These are phyloP conservation scores for Furcasterigmium furcatum DNA, from an alignment of 2,329 filamentous ascomycete genomes.

Conservation along the genomic window DNA sequence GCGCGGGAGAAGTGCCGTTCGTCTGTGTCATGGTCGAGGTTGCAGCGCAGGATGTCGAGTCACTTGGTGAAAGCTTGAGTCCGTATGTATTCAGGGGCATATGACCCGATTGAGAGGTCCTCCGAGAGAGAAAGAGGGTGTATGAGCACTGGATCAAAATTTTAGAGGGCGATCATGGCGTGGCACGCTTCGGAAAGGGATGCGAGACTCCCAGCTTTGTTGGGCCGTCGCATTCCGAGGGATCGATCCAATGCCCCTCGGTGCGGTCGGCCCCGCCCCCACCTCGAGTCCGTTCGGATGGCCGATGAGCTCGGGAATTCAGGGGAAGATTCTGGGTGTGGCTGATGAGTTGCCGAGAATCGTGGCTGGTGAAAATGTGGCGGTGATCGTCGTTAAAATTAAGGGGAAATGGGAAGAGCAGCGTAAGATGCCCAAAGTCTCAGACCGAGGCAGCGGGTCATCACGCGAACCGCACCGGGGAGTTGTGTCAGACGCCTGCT, in stretches of 20 bases:
- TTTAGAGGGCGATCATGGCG: background rate
- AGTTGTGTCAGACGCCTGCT: too few relatives aligned
- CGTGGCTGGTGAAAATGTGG: too few relatives aligned
- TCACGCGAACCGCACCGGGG: too few relatives aligned
- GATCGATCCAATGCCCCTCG: constrained; percentile 1
- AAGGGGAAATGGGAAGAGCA: too few relatives aligned
- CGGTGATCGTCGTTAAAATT: too few relatives aligned
- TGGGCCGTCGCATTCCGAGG: constrained; percentile 13
- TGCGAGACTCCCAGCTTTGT: background rate
- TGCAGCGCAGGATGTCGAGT: background rate
- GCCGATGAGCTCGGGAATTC: too few relatives aligned
- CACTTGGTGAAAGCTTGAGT: background rate
- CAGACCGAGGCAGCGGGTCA: too few relatives aligned
- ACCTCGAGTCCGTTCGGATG: background rate
- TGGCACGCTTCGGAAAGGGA: too few relatives aligned
- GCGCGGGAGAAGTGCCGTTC: constrained; percentile 6
- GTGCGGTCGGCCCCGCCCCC: background rate
- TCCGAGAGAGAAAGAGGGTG: background rate
- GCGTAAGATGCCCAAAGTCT: too few relatives aligned
- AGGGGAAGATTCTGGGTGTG: constrained; percentile 10
- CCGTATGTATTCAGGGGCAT: background rate
- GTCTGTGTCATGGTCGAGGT: constrained; percentile 8
- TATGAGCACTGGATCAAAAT: background rate
- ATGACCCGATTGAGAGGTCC: constrained; percentile 1
- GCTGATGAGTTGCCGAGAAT: too few relatives aligned